Conservation (phyloP, 2,329 filamentous ascomycete species). For the Colletotrichum gloeosporioides region DNA sequence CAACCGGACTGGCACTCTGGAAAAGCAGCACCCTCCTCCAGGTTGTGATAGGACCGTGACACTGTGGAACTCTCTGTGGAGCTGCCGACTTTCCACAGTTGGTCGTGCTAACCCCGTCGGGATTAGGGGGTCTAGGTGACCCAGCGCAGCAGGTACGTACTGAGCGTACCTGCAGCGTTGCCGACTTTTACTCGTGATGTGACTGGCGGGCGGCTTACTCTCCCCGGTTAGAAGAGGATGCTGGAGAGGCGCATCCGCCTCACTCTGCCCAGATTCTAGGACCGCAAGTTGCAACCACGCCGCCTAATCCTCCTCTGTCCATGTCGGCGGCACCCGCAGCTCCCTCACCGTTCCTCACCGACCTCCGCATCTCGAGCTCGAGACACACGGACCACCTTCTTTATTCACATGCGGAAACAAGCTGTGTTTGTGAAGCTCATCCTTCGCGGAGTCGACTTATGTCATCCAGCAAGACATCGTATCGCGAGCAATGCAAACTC, state of each 20-base stretch:
- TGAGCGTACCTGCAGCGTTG: slow-evolving; percentile 19
- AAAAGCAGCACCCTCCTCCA: not conserved
- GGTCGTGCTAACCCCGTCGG: not conserved
- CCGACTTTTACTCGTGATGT: slow-evolving; percentile 9
- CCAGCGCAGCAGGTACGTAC: not conserved
- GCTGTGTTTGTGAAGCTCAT: not conserved
- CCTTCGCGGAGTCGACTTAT: not conserved
- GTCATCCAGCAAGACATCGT: not conserved
- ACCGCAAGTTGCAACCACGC: not conserved
- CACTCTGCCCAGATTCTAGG: slow-evolving; percentile 1
- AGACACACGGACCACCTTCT: slow-evolving; percentile 6
- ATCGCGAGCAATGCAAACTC: not conserved
- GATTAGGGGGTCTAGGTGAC: not conserved
- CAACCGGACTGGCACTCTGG: not conserved
- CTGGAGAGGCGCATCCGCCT: slow-evolving; percentile 8
- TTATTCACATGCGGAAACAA: not conserved
- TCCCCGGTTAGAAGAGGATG: not conserved
- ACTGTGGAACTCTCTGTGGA: slow-evolving; percentile 2
- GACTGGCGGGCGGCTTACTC: not conserved
- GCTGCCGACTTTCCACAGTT: not conserved
- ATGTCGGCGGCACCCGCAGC: not conserved
- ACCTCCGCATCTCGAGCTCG: slow-evolving; percentile 4
- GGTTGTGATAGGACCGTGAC: not conserved
- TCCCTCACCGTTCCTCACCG: not conserved
- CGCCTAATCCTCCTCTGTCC: not conserved